These are phyloP conservation scores for Millerago galiae DNA, from an alignment of 805 yeast genomes.

Conservation along the genomic window DNA sequence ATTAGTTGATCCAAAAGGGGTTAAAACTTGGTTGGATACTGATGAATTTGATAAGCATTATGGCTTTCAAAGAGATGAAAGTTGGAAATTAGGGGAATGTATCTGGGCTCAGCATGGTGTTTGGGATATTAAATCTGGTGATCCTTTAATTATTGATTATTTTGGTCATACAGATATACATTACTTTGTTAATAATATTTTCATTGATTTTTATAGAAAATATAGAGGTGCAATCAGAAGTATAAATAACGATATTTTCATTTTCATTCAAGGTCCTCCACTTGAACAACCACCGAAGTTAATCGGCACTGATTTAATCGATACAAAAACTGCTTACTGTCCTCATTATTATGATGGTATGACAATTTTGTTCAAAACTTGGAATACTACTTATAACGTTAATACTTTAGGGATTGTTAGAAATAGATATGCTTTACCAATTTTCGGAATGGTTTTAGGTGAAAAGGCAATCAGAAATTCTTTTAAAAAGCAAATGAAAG, in stretches of 20 bases:
- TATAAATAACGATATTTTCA: slow-evolving; percentile 39
- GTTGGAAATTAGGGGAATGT: slow-evolving; percentile 72
- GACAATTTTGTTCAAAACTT: slow-evolving; percentile 84
- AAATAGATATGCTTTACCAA: slow-evolving; percentile 66
- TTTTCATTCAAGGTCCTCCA: slow-evolving; percentile 78
- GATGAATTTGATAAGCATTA: slow-evolving; percentile 55
- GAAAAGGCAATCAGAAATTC: slow-evolving; percentile 72
- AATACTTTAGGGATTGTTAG: slow-evolving; percentile 87
- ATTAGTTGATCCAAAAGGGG: slow-evolving; percentile 60
- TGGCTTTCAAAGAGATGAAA: slow-evolving; percentile 57
- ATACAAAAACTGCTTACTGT: slow-evolving; percentile 61
- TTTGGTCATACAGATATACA: slow-evolving; percentile 37
- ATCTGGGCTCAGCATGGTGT: slow-evolving; percentile 76
- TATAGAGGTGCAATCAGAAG: slow-evolving; percentile 45
- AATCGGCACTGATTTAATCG: slow-evolving; percentile 43
- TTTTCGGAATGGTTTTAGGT: slow-evolving; percentile 73
- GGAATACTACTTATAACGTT: slow-evolving; percentile 80
- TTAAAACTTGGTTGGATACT: slow-evolving; percentile 58
- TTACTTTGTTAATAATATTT: slow-evolving; percentile 57
- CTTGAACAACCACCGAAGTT: slow-evolving; percentile 69
- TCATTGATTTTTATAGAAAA: slow-evolving; percentile 51
- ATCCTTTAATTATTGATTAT: slow-evolving; percentile 42
- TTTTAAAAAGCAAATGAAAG: slow-evolving; percentile 59
- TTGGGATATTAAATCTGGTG: slow-evolving; percentile 47
- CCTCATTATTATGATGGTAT: slow-evolving; percentile 95